These are phyloP conservation scores for Sporopachydermia cereana DNA, from an alignment of 1,139 yeast genomes.

Conservation along the genomic window DNA sequence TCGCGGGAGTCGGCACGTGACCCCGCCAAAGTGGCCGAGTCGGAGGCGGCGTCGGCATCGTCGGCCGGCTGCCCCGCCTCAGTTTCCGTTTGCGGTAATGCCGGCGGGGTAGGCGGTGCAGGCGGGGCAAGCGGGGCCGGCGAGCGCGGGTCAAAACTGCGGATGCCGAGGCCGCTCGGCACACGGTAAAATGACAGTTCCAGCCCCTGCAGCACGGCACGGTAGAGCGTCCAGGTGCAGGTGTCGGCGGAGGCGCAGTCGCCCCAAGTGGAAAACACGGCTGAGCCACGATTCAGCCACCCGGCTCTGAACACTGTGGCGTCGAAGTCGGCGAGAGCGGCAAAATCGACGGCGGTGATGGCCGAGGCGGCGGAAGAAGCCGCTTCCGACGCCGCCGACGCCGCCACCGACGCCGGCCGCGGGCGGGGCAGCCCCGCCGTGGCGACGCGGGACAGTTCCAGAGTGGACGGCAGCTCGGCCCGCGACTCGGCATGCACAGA, in stretches of 20 bases:
- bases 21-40: not conserved
- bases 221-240: conserved; percentile 1
- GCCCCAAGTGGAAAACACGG: conserved; percentile 7
- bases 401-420: too few relatives aligned
- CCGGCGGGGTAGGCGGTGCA: too few relatives aligned
- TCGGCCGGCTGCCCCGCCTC: not conserved
- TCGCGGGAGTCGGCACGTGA: not conserved
- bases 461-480: too few relatives aligned
- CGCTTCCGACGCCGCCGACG: too few relatives aligned
- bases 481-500: not conserved
- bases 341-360: not conserved
- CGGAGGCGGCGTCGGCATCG: not conserved
- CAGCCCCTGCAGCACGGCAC: not conserved
- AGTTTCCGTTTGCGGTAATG: too few relatives aligned
- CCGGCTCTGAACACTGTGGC: not conserved
- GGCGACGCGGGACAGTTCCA: too few relatives aligned
- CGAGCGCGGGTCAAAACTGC: not conserved
- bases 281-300: conserved; percentile 6
- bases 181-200: not conserved
- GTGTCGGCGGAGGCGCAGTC: conserved; percentile 1
- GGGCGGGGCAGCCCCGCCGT: too few relatives aligned
- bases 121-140: not conserved
- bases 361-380: too few relatives aligned
- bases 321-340: not conserved
- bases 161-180: not conserved